These are phyloP conservation scores for Hypoxylon trugodes DNA, from an alignment of 495 filamentous ascomycete species.

Conservation along the genomic window DNA sequence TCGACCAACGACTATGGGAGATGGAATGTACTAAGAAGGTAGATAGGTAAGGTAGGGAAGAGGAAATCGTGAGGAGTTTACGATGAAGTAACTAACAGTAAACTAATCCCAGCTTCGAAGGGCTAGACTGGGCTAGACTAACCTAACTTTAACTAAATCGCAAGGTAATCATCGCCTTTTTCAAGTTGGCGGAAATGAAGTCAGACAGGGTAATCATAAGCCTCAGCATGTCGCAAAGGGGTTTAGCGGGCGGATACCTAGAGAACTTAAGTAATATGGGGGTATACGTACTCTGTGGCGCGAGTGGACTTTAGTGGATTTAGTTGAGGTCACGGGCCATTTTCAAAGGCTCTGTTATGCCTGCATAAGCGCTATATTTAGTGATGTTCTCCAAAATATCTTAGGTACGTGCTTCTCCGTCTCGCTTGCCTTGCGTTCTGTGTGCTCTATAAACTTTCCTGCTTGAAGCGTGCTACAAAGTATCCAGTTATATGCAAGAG, in stretches of 20 bases:
- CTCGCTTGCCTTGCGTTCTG: no score
- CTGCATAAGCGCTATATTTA: conserved; percentile 30
- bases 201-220: conserved; percentile 36
- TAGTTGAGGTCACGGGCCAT: conserved; percentile 19
- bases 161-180: background rate
- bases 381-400: conserved; percentile 8
- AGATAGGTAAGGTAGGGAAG: conserved; percentile 12
- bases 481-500: background rate
- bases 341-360: background rate
- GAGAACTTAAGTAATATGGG: background rate
- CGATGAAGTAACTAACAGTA: no score
- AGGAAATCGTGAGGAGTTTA: conserved; percentile 12
- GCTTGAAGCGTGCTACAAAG: background rate
- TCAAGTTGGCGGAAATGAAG: conserved; percentile 27
- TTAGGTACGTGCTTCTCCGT: background rate
- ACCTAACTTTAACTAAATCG: conserved; percentile 10
- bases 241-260: conserved; percentile 16
- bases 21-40: no score
- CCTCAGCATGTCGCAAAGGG: conserved; percentile 23
- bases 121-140: conserved; percentile 22
- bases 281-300: conserved; percentile 25
- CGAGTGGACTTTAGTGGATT: background rate
- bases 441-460: no score
- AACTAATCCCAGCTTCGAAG: no score
- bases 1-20: no score